Conservation (phyloP, 306 rosid genomes). For the Fragaria iinumae region DNA sequence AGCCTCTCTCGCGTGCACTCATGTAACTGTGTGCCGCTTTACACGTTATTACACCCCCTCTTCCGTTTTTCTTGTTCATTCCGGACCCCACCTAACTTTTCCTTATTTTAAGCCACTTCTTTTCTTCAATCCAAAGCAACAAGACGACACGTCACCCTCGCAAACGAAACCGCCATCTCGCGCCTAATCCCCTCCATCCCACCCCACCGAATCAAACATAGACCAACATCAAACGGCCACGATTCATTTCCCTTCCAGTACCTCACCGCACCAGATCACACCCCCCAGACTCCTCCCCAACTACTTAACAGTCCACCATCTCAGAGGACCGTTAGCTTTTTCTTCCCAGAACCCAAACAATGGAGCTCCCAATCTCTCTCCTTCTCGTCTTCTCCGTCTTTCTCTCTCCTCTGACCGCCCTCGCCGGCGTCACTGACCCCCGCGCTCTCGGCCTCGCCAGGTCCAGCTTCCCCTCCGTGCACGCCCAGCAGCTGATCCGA, state of each 20-base stretch:
- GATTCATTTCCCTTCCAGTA: background rate
- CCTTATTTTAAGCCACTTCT: background rate
- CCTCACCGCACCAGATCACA: background rate
- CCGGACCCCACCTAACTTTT: background rate
- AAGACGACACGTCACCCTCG: background rate
- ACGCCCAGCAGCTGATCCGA: conserved; percentile 54
- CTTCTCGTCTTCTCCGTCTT: conserved; percentile 15
- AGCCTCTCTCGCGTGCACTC: background rate
- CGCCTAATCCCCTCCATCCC: background rate
- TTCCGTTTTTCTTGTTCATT: background rate
- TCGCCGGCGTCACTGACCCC: conserved; percentile 27
- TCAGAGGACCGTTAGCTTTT: conserved; percentile 25
- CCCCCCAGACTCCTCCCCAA: background rate
- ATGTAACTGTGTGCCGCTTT: background rate
- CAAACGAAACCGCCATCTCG: background rate
- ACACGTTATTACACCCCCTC: conserved; percentile 6
- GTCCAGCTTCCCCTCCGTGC: conserved; percentile 43
- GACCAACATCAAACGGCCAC: background rate
- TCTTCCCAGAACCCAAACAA: background rate
- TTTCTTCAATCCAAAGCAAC: conserved; percentile 9
- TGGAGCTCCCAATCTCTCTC: conserved; percentile 30
- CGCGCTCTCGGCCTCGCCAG: conserved; percentile 14
- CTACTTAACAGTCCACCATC: background rate
- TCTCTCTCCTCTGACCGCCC: conserved; percentile 29
- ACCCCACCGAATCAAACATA: background rate